Evolutionary conservation across 768 basidiomycete species (phyloP), one percentile per base, ranked within the genome.

Genomic region (Suillus fuscotomentosus): DNA sequence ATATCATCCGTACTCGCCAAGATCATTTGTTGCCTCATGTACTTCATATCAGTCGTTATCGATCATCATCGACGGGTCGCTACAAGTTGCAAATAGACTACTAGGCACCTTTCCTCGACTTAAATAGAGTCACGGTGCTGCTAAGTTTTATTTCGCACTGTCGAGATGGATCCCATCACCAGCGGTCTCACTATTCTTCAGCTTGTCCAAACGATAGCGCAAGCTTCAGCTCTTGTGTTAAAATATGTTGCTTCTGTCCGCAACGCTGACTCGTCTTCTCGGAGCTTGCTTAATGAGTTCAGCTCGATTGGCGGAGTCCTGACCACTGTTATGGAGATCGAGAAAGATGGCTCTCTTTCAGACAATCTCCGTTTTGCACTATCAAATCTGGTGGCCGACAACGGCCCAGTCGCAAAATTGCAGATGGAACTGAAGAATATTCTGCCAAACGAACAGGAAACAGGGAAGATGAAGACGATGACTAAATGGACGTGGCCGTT

Each of bases 401-500:
- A 56, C 14, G 38, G 47, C 13, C 20, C 24, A 41, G 20, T 39
- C 1, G 13, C 17, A 4, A 48, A 62, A 11, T 64, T 31, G n/a
- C 24, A 64, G 1, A 31, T 5, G n/a, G 24, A 36, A 20, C 22
- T 64, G 17, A 48, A 50, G 34, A 41, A 39, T 1, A 24, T 64
- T 34, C 36, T 60, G 6, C 57, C 60, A 1, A 39, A 13, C 5
- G 36, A 36, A 3, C 43, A 20, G 3, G 17, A 10, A 14, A 27
- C 3, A 14, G 8, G 0, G 27, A 27, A 31, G 11, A 34, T 61
- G 48, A 20, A 34, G 9, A 27, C 0, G 20, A 24, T 2, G 9
- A 9, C 24, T 5, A 61, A 3, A 50, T 15, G 51, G 39, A 20
- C 1, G 17, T 64, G 63, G 63, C 63, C 63, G 2, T 64, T 61